Evolutionary conservation across 306 rosid species (phyloP).

Genomic region (Carpinus fangiana): DNA sequence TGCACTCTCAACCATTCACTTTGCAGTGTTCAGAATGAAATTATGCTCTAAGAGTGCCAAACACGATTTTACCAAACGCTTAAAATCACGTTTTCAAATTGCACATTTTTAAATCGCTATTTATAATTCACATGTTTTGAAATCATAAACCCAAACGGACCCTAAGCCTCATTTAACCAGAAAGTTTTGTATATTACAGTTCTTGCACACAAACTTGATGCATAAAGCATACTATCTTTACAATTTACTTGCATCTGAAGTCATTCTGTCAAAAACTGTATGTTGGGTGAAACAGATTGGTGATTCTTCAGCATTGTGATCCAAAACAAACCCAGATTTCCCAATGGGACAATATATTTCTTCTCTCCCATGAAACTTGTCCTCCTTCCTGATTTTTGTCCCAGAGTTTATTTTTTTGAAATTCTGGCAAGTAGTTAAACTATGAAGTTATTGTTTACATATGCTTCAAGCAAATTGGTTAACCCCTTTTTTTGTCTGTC

Average conservation of each 20-base stretch:
- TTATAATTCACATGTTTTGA: too few species aligned
- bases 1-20: slow-evolving; percentile 3
- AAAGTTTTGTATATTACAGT: not conserved
- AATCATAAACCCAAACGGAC: too few species aligned
- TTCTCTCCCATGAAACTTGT: not conserved
- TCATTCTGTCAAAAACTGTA: not conserved
- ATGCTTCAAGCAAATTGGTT: slow-evolving; percentile 19
- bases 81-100: too few species aligned
- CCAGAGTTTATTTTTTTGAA: not conserved
- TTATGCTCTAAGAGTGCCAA: not conserved
- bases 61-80: too few species aligned
- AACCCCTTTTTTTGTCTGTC: slow-evolving; percentile 26
- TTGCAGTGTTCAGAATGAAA: not conserved
- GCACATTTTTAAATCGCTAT: too few species aligned
- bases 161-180: not conserved
- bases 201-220: not conserved
- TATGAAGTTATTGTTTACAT: not conserved
- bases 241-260: not conserved
- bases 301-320: not conserved
- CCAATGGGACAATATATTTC: not conserved
- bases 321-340: not conserved
- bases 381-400: not conserved
- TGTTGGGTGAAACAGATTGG: not conserved
- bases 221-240: not conserved
- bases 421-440: not conserved